Percentiles rank a stretch among this genome's conserved stretches.
Evolutionary conservation across 139 green algal species (phyloP).

Genomic region (Chlamydomonas sp.): DNA sequence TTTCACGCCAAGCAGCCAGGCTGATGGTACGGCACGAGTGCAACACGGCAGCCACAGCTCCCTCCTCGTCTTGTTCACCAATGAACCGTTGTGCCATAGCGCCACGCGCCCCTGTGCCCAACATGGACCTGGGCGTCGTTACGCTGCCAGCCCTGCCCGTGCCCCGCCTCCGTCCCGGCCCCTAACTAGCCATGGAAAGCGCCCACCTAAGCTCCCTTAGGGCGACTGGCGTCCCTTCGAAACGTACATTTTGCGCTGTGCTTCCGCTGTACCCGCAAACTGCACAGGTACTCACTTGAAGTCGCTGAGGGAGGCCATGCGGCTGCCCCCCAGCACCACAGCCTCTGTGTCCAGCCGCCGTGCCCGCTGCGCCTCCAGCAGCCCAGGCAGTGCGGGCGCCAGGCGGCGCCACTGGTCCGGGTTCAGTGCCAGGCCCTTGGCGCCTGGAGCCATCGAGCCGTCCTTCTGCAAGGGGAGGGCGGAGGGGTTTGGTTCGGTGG

Average conservation of each 20-base stretch:
- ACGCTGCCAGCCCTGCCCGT: too few relatives aligned
- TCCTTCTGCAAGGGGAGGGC: neutral
- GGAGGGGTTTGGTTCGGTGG: neutral
- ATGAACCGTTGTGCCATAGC: neutral
- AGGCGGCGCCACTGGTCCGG: slow-evolving; percentile 62
- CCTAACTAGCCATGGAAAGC: too few relatives aligned
- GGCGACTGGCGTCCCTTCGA: too few relatives aligned
- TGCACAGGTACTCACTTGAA: slow-evolving; percentile 19
- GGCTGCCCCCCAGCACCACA: neutral
- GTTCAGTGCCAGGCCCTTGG: slow-evolving; percentile 67
- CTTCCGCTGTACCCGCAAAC: too few relatives aligned
- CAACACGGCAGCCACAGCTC: too few relatives aligned
- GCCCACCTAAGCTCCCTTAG: too few relatives aligned
- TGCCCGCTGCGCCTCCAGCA: slow-evolving; percentile 44
- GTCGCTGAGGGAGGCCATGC: neutral
- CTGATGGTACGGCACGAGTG: too few relatives aligned
- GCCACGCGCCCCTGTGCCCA: neutral
- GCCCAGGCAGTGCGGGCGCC: slow-evolving; percentile 20
- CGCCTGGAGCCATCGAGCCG: slow-evolving; percentile 59
- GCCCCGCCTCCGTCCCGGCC: too few relatives aligned
- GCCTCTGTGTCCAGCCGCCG: neutral
- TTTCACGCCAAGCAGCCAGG: too few relatives aligned
- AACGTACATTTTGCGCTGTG: too few relatives aligned
- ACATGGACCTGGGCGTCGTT: neutral
- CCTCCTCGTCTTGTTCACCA: too few relatives aligned